phyloP scores from a whole-genome alignment of 768 basidiomycete species.

The Mycena belliarum region DNA sequence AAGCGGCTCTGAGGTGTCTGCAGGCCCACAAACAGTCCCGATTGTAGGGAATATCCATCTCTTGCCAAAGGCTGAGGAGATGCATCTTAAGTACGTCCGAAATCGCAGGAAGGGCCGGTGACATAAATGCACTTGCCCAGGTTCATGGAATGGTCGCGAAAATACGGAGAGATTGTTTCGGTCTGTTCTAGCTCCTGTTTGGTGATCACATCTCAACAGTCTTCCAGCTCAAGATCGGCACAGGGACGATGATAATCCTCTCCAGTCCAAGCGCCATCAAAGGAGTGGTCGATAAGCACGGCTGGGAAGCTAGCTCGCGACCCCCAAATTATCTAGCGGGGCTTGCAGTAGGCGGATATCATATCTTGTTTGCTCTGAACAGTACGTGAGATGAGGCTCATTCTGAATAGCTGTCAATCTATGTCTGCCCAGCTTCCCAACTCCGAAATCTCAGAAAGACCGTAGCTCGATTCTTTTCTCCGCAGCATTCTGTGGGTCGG shows the following conservation, averaged over 20 bases:
- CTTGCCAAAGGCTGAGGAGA: background rate
- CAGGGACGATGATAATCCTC: constrained; percentile 23
- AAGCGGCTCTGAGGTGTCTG: background rate
- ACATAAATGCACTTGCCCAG: background rate
- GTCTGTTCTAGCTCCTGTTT: background rate
- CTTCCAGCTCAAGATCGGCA: constrained; percentile 21
- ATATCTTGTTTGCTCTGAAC: constrained; percentile 21
- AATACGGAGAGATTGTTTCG: constrained; percentile 26
- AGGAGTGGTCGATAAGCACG: constrained; percentile 27
- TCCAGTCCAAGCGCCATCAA: constrained; percentile 18
- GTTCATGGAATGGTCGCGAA: constrained; percentile 28
- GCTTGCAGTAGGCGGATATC: constrained; percentile 7
- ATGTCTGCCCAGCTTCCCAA: no score
- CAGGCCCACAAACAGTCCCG: constrained; percentile 8
- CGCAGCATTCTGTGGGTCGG: background rate
- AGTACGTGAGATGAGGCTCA: no score
- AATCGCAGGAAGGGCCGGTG: background rate
- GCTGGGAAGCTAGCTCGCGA: constrained; percentile 22
- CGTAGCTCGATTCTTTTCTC: background rate
- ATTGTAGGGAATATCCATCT: constrained; percentile 9
- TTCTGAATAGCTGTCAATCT: no score
- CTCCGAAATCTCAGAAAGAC: background rate
- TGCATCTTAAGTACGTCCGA: constrained; percentile 2
- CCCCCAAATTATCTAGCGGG: constrained; percentile 21
- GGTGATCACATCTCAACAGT: background rate